phyloP scores from a whole-genome alignment of 2,329 filamentous ascomycete species.

The Colletotrichum caudatum region DNA sequence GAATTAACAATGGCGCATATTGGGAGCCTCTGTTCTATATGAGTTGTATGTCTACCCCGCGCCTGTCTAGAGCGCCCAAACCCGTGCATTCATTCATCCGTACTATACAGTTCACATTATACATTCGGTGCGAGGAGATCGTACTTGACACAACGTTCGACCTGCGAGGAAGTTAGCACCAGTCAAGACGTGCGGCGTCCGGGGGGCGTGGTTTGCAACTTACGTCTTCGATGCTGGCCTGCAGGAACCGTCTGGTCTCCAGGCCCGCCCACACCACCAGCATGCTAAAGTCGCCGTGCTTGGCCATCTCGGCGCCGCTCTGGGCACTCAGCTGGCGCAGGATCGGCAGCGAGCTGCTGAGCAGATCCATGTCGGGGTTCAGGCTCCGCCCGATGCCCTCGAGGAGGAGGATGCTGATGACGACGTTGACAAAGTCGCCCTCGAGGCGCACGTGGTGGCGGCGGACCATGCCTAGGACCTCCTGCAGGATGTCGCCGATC shows the following conservation, averaged over 20 bases:
- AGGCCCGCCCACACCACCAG: conserved; percentile 91
- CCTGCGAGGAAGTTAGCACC: conserved; percentile 57
- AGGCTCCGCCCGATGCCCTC: conserved; percentile 93
- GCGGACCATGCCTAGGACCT: conserved; percentile 92
- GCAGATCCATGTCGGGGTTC: conserved; percentile 88
- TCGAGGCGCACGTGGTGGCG: conserved; percentile 93
- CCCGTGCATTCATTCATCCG: conserved; percentile 31
- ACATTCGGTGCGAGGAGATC: conserved; percentile 90
- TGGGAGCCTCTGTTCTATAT: conserved; percentile 28
- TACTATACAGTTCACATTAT: conserved; percentile 54
- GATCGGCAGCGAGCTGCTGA: conserved; percentile 89
- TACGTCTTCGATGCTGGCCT: conserved; percentile 90
- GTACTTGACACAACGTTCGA: conserved; percentile 91
- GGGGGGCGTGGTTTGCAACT: conserved; percentile 50
- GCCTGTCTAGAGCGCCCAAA: conserved; percentile 20
- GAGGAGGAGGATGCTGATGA: conserved; percentile 91
- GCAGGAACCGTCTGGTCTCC: conserved; percentile 88
- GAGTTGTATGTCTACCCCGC: conserved; percentile 26
- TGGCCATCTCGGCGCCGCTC: conserved; percentile 76
- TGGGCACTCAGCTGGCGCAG: conserved; percentile 87
- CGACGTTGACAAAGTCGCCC: conserved; percentile 98
- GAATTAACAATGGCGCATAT: conserved; percentile 5
- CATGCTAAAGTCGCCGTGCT: conserved; percentile 84
- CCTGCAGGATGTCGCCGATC: conserved; percentile 93
- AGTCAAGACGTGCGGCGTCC: conserved; percentile 18